Evolutionary conservation across 768 basidiomycete species (phyloP).

Genomic region (Obba rivulosa): DNA sequence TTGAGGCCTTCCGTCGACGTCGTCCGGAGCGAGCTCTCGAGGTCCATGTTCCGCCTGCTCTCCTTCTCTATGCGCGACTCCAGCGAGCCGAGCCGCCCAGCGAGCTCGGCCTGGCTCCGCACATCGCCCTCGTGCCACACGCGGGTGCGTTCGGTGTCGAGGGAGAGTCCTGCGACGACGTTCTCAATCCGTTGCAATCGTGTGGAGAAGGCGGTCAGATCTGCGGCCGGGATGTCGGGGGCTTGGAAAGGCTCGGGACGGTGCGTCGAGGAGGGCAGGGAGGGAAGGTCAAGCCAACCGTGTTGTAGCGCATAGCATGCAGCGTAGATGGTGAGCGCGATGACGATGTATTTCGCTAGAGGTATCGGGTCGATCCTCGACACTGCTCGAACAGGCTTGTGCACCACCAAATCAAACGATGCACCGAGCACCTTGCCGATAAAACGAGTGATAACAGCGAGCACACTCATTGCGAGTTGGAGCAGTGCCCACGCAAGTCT

Average conservation of each 20-base stretch:
- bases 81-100: conserved; percentile 48
- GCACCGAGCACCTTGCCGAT: conserved; percentile 40
- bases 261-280: conserved; percentile 21
- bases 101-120: conserved; percentile 45
- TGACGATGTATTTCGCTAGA: conserved; percentile 36
- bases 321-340: conserved; percentile 39
- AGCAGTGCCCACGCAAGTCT: conserved; percentile 15
- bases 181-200: conserved; percentile 62
- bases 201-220: conserved; percentile 58
- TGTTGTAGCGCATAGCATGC: conserved; percentile 38
- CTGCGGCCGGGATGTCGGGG: conserved; percentile 55
- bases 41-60: conserved; percentile 43
- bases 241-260: conserved; percentile 34
- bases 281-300: conserved; percentile 21
- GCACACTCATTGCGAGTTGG: conserved; percentile 11
- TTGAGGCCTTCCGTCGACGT: conserved; percentile 39
- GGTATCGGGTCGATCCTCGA: conserved; percentile 28
- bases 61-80: conserved; percentile 50
- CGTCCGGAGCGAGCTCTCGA: conserved; percentile 41
- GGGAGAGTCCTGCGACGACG: conserved; percentile 53
- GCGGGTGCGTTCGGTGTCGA: conserved; percentile 47
- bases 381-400: conserved; percentile 41
- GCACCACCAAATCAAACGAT: conserved; percentile 40
- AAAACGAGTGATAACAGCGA: conserved; percentile 15
- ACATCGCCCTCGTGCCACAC: conserved; percentile 48